Base-by-base conservation (phyloP, 1,284 basidiomycete genomes). In the Ganoderma lucidum region DNA sequence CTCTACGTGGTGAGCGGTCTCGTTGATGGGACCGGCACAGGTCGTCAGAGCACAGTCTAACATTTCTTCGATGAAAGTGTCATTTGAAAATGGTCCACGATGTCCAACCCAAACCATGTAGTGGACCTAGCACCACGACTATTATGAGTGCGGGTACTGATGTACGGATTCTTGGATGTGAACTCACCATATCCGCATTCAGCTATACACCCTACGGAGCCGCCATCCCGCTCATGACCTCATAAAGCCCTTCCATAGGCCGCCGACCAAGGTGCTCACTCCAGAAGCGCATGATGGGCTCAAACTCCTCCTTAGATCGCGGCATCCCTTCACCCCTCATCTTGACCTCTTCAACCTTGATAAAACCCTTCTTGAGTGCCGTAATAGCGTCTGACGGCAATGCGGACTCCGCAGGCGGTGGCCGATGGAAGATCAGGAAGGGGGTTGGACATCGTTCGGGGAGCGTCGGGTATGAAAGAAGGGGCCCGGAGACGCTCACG, bases 271-370 rank as follows among this genome's bases (percentile, higher is more conserved):
- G 81, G 63, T 84, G 81, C 78, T 90, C 87, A 73, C 93, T 93
- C 95, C 95, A 97, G 79, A 96, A 96, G 69, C 85, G 83, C 93
- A 97, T 96, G 61, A 96, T 86, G 0, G 89, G 89, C 74, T 88
- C 86, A 93, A 94, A 96, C 76, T 96, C 94, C 9, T 88, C 87
- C 72, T 82, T 85, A n/a, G 88, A 90, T 19, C 85, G 81, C 3
- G 93, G 94, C 95, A 97, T 97, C 2, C 88, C 90, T 45, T 85
- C 83, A 60, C 75, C 78, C 2, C 77, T 80, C 72, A 84, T 81
- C 74, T 81, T 83, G 10, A 84, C 82, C 68, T 93, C 88, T 41
- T 76, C 79, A 15, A 92, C 82, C 32, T 75, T 76, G 37, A 77
- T 75, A 75, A 88, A 96, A 0, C 85, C 92, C 71, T 90, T 91